Percentiles rank a stretch among this genome's conserved stretches.
These are phyloP conservation scores for Mucor velutinosus DNA, from an alignment of 371 early-diverging fungal species.

Conservation along the genomic window DNA sequence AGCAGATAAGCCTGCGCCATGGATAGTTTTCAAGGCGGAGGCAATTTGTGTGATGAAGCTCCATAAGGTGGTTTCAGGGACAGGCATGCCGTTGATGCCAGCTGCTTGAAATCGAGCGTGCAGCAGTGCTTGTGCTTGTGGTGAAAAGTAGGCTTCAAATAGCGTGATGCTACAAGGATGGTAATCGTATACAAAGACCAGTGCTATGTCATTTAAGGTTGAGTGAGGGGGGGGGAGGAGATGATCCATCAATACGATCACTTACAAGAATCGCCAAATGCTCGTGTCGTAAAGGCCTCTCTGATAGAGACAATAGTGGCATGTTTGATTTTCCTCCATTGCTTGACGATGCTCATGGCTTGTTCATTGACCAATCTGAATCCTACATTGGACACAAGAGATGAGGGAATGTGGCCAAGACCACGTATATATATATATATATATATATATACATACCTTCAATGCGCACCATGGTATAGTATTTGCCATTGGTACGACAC, in stretches of 20 bases:
- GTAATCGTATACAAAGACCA: constrained; percentile 89
- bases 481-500: constrained; percentile 75
- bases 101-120: constrained; percentile 43
- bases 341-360: constrained; percentile 78
- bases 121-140: constrained; percentile 54
- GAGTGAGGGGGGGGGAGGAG: neutral
- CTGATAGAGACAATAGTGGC: constrained; percentile 78
- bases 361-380: constrained; percentile 74
- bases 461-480: constrained; percentile 76
- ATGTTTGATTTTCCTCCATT: constrained; percentile 79
- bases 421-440: no score
- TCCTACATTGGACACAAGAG: constrained; percentile 31
- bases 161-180: constrained; percentile 84
- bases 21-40: constrained; percentile 83
- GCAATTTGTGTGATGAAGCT: constrained; percentile 85
- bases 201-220: constrained; percentile 53
- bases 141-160: constrained; percentile 66
- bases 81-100: constrained; percentile 36
- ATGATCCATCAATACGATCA: no score
- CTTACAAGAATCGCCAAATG: constrained; percentile 89
- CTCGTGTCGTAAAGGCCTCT: constrained; percentile 91
- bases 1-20: constrained; percentile 78
- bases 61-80: constrained; percentile 84
- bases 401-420: no score
- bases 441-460: constrained; percentile 62